Evolutionary conservation across 2,329 filamentous ascomycete species (phyloP).

Genomic region (Dactylonectria macrodidyma): DNA sequence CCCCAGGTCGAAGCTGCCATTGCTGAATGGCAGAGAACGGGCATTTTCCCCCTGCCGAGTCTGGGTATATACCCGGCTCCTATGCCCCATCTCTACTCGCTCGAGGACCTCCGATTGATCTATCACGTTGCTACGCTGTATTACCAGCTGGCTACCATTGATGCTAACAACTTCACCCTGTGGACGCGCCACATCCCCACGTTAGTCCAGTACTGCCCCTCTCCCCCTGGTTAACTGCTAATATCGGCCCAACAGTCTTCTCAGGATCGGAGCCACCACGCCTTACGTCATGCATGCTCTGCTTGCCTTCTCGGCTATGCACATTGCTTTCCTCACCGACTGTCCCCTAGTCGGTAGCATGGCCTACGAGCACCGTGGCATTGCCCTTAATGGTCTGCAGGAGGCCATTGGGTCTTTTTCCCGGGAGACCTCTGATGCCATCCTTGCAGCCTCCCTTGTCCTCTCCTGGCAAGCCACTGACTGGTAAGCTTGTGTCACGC

Average conservation of each 20-base stretch:
- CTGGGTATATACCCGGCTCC: constrained; percentile 83
- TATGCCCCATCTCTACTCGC: constrained; percentile 79
- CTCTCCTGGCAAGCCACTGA: constrained; percentile 97
- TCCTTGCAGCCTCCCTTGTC: constrained; percentile 91
- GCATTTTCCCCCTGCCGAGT: constrained; percentile 87
- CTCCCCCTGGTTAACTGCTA: constrained; percentile 27
- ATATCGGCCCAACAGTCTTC: constrained; percentile 49
- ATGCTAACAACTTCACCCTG: constrained; percentile 87
- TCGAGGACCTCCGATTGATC: constrained; percentile 88
- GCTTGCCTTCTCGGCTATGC: constrained; percentile 93
- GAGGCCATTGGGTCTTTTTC: constrained; percentile 90
- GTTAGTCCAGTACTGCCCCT: constrained; percentile 68
- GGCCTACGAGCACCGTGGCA: constrained; percentile 89
- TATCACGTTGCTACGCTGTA: constrained; percentile 92
- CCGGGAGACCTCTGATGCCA: constrained; percentile 88
- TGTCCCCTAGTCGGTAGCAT: constrained; percentile 89
- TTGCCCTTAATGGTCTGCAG: constrained; percentile 89
- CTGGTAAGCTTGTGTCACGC: constrained; percentile 75
- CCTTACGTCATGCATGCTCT: constrained; percentile 95
- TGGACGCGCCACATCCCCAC: constrained; percentile 95
- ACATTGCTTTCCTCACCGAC: constrained; percentile 90
- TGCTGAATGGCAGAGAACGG: constrained; percentile 86
- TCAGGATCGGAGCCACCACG: constrained; percentile 85
- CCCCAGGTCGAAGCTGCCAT: constrained; percentile 87
- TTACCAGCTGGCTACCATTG: constrained; percentile 82